Base-by-base conservation (phyloP, 768 basidiomycete genomes). In the Coprinellus aureogranulatus region DNA sequence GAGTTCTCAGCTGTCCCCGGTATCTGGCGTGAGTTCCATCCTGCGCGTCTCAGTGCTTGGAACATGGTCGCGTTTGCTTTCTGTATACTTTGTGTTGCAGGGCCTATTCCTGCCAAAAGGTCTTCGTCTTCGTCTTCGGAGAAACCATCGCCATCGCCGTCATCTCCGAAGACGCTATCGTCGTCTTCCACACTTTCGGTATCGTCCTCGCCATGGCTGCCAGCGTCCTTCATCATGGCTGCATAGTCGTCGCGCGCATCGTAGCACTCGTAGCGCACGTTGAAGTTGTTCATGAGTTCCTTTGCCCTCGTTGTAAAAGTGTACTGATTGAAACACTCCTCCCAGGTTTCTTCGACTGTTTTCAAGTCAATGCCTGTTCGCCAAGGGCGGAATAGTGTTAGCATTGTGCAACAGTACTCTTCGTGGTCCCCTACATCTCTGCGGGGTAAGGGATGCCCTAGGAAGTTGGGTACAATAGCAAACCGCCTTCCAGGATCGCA, bases 301-400 rank as follows among this genome's bases (percentile, higher is more conserved):
- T 10, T 3, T 10, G 64, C 62, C 22, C 49, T 18, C 14, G 56
- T 40, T 16, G 52, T 39, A 45, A 67, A 67, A 0, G 1, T 23
- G 28, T 62, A 31, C 6, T 9, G 12, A 8, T 11, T 26, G 54
- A 67, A 71, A 3, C 62, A 55, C 4, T 68, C 59, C 59, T 69
- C 61, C 67, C 67, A 71, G 44, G 59, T 56, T 27, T 63, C 26
- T 34, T 34, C 25, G 4, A 9, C 22, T 1, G 16, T 10, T 53
- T 72, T 71, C 20, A 75, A 57, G 34, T 73, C 68, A 2, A 41
- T 8, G 0, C 70, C 69, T 16, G 59, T 59, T 27, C 71, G 57
- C 71, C 72, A 72, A 2, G 74, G 73, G 27, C 68, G 65, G 55
- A 74, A 75, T 3, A 75, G 44, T 2, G 69, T 67, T 1, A 74